Evolutionary conservation across 768 basidiomycete genomes (phyloP).

Genomic region (Mycena chlorophos): DNA sequence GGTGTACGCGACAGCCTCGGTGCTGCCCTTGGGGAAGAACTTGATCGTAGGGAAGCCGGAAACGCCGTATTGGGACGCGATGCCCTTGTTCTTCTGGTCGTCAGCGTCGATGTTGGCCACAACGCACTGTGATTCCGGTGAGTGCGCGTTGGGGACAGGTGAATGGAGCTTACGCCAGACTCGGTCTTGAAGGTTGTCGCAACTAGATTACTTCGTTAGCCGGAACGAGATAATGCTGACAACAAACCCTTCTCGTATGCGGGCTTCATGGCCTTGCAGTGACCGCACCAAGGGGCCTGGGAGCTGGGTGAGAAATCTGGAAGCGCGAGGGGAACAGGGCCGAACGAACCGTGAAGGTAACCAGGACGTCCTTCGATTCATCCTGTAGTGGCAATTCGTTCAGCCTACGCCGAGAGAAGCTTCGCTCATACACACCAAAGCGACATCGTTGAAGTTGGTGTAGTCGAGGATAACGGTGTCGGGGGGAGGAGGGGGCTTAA

Average conservation of each 20-base stretch:
- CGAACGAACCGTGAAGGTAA: conserved; percentile 74
- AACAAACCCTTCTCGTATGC: conserved; percentile 71
- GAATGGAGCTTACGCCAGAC: conserved; percentile 53
- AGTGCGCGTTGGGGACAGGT: not conserved
- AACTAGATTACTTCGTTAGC: conserved; percentile 43
- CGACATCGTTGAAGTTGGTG: conserved; percentile 75
- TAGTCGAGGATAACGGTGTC: conserved; percentile 66
- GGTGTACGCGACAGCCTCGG: conserved; percentile 66
- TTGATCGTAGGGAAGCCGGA: conserved; percentile 90
- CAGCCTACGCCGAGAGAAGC: not conserved
- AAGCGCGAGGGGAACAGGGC: conserved; percentile 8
- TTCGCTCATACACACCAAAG: conserved; percentile 46
- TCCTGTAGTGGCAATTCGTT: conserved; percentile 45
- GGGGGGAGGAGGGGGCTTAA: conserved; percentile 81
- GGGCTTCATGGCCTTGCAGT: conserved; percentile 92
- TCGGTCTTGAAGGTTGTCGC: conserved; percentile 79
- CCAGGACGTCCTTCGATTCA: conserved; percentile 76
- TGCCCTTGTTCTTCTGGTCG: conserved; percentile 70
- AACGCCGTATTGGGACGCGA: conserved; percentile 74
- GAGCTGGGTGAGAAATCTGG: conserved; percentile 10
- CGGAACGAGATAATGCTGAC: conserved; percentile 2
- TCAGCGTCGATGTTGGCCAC: conserved; percentile 93
- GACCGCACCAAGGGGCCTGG: conserved; percentile 84
- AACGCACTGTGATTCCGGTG: conserved; percentile 60
- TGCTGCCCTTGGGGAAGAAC: conserved; percentile 81